Evolutionary conservation across 495 filamentous ascomycete genomes (phyloP).

Genomic region (Hyaloscypha variabilis): DNA sequence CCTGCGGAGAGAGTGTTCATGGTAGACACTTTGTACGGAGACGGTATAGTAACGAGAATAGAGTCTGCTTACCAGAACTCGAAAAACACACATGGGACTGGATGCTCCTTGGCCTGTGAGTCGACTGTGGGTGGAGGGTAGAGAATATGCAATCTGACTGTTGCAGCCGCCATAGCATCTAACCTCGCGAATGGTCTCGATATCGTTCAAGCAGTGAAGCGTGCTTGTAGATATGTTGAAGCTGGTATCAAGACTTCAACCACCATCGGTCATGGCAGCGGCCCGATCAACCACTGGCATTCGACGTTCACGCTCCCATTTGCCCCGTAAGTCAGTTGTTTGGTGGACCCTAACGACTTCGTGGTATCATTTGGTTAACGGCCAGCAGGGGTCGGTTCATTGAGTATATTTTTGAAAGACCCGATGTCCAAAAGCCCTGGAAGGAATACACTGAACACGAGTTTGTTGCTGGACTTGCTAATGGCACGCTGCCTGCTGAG

Average conservation of each 20-base stretch:
- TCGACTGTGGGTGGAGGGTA: slow-evolving; percentile 7
- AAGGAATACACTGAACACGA: slow-evolving; percentile 72
- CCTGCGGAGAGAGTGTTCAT: slow-evolving; percentile 64
- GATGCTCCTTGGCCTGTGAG: slow-evolving; percentile 89
- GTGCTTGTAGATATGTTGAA: slow-evolving; percentile 78
- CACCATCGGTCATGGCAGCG: slow-evolving; percentile 76
- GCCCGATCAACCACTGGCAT: slow-evolving; percentile 94
- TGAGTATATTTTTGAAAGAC: slow-evolving; percentile 78
- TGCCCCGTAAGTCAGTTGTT: slow-evolving; percentile 62
- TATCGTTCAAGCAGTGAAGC: slow-evolving; percentile 65
- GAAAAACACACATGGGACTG: slow-evolving; percentile 91
- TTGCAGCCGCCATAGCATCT: slow-evolving; percentile 81
- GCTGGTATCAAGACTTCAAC: slow-evolving; percentile 79
- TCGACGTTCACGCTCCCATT: slow-evolving; percentile 80
- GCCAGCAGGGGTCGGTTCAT: slow-evolving; percentile 70
- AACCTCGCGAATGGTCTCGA: slow-evolving; percentile 69
- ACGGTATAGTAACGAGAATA: slow-evolving; percentile 54
- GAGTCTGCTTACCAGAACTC: slow-evolving; percentile 69
- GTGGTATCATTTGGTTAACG: neutral
- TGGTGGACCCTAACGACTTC: slow-evolving; percentile 21
- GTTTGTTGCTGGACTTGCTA: slow-evolving; percentile 76
- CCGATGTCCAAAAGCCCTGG: slow-evolving; percentile 74
- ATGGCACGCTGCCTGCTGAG: slow-evolving; percentile 70
- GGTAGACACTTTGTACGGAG: slow-evolving; percentile 74
- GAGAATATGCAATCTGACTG: slow-evolving; percentile 11